phyloP scores from a whole-genome alignment of 805 yeast species.

The Ogataea ganodermae region DNA sequence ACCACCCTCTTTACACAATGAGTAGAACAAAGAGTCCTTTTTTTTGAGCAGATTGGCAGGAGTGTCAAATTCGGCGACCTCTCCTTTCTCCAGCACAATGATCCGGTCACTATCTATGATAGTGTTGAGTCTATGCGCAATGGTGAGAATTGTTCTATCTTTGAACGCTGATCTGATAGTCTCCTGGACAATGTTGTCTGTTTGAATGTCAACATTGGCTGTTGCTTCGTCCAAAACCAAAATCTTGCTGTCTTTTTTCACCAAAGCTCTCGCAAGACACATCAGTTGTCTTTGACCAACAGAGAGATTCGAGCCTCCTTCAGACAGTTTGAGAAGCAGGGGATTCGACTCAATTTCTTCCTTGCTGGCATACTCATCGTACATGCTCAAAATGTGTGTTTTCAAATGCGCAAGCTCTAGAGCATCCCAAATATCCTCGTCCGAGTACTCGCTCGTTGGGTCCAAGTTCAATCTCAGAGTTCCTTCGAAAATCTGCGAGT shows the following conservation, averaged over 20 bases:
- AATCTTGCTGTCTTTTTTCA: slow-evolving; percentile 57
- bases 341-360: slow-evolving; percentile 36
- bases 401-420: slow-evolving; percentile 78
- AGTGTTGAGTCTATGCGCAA: slow-evolving; percentile 83
- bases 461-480: slow-evolving; percentile 83
- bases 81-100: slow-evolving; percentile 73
- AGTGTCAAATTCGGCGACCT: slow-evolving; percentile 73
- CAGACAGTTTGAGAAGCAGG: slow-evolving; percentile 31
- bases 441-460: slow-evolving; percentile 68
- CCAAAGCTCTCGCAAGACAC: slow-evolving; percentile 79
- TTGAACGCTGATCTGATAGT: slow-evolving; percentile 75
- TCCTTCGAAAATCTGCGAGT: slow-evolving; percentile 90
- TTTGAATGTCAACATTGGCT: slow-evolving; percentile 86
- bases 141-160: slow-evolving; percentile 77
- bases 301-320: slow-evolving; percentile 66
- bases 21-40: slow-evolving; percentile 70
- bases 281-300: slow-evolving; percentile 86
- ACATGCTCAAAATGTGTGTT: slow-evolving; percentile 57
- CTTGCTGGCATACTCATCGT: slow-evolving; percentile 45
- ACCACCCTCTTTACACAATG: slow-evolving; percentile 83
- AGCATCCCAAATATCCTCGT: slow-evolving; percentile 82
- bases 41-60: slow-evolving; percentile 68
- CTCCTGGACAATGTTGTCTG: slow-evolving; percentile 74
- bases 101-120: slow-evolving; percentile 80
- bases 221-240: slow-evolving; percentile 84